Conservation (phyloP, 306 rosid species). For the Quercus suber region DNA sequence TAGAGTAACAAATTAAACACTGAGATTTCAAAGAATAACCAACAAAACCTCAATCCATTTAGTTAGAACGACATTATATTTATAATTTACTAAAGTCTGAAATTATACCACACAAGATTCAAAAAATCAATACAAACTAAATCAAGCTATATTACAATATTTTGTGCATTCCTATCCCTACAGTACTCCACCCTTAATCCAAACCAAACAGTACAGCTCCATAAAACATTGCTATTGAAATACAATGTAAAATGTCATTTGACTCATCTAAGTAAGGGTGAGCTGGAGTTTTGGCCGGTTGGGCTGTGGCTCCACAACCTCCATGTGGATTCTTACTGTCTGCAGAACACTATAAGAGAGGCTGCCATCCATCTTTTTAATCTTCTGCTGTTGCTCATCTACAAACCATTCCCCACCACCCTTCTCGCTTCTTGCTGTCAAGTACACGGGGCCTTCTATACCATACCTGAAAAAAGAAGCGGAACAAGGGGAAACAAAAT, state of each 20-base stretch:
- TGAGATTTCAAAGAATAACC: too few relatives aligned
- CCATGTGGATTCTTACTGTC: slow-evolving; percentile 71
- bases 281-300: slow-evolving; percentile 89
- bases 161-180: neutral
- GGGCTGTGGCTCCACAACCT: slow-evolving; percentile 97
- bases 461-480: slow-evolving; percentile 55
- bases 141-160: neutral
- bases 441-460: slow-evolving; percentile 89
- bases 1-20: too few relatives aligned
- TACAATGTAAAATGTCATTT: neutral
- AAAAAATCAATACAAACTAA: neutral
- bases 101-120: neutral
- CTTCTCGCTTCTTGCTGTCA: slow-evolving; percentile 64
- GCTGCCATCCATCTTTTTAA: slow-evolving; percentile 86
- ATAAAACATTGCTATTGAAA: neutral
- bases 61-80: too few relatives aligned
- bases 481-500: neutral
- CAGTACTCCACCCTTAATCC: neutral
- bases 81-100: too few relatives aligned
- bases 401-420: slow-evolving; percentile 84
- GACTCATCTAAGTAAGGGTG: slow-evolving; percentile 43
- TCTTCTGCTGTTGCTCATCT: slow-evolving; percentile 84
- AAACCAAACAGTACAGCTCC: neutral
- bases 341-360: slow-evolving; percentile 64
- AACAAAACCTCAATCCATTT: too few relatives aligned